phyloP scores from a whole-genome alignment of 345 rosid genomes.

The Citropsis articulata region DNA sequence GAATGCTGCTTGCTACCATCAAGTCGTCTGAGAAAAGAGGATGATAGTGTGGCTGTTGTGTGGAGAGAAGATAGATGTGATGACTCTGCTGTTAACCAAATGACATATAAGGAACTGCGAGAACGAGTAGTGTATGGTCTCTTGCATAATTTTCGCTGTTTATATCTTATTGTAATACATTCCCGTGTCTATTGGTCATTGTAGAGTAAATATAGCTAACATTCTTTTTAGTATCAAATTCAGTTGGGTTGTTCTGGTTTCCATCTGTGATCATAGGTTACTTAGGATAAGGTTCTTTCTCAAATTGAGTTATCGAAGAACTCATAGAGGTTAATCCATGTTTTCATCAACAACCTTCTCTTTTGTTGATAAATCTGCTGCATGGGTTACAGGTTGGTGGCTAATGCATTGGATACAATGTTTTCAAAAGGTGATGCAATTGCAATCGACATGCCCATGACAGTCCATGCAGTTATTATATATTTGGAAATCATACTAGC shows the following conservation, averaged over 20 bases:
- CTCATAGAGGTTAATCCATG: neutral
- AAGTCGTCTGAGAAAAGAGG: constrained; percentile 49
- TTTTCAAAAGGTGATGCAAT: constrained; percentile 78
- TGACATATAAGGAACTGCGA: constrained; percentile 67
- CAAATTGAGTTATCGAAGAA: too few species aligned
- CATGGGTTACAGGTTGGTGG: constrained; percentile 61
- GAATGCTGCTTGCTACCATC: constrained; percentile 72
- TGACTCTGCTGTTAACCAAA: constrained; percentile 37
- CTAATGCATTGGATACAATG: constrained; percentile 53
- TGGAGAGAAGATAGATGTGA: constrained; percentile 78
- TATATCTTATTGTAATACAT: neutral
- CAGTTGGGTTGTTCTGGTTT: too few species aligned
- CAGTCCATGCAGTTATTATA: constrained; percentile 68
- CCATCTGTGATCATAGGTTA: neutral
- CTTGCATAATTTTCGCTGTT: neutral
- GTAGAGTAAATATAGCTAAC: neutral
- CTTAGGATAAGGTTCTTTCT: neutral
- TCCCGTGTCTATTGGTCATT: neutral
- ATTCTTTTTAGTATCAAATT: too few species aligned
- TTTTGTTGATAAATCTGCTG: neutral
- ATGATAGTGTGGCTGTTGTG: constrained; percentile 56
- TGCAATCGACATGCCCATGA: constrained; percentile 95
- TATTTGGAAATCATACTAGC: constrained; percentile 81
- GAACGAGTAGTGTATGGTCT: constrained; percentile 73
- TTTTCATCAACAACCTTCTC: neutral